Conservation (phyloP, 2,329 filamentous ascomycete genomes). For the Geosmithia putterillii region DNA sequence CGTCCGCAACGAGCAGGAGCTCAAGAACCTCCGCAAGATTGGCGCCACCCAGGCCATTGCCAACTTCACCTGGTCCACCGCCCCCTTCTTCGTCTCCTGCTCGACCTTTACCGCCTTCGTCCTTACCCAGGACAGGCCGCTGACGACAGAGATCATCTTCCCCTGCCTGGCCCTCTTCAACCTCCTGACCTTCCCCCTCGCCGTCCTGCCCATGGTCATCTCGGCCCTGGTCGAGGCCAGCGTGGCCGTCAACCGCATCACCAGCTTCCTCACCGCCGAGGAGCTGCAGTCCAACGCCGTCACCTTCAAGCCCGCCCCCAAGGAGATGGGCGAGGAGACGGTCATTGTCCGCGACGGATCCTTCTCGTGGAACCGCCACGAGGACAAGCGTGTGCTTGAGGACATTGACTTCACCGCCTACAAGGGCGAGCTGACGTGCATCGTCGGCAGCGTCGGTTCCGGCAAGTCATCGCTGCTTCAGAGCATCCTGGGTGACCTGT, state of each 20-base stretch:
- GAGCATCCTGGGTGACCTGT: conserved; percentile 79
- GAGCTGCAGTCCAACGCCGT: conserved; percentile 85
- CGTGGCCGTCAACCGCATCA: conserved; percentile 82
- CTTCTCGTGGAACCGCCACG: conserved; percentile 90
- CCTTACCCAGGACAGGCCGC: conserved; percentile 62
- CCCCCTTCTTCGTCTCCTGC: conserved; percentile 94
- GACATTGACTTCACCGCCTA: conserved; percentile 80
- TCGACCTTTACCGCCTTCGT: conserved; percentile 94
- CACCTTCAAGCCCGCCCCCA: conserved; percentile 51
- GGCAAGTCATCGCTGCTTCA: conserved; percentile 92
- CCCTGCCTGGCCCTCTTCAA: conserved; percentile 79
- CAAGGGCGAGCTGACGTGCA: conserved; percentile 86
- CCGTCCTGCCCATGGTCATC: conserved; percentile 94
- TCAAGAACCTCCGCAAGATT: conserved; percentile 92
- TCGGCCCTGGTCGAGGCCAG: conserved; percentile 89
- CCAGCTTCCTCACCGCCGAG: conserved; percentile 73
- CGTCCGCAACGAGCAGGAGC: conserved; percentile 88
- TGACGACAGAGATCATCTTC: conserved; percentile 93
- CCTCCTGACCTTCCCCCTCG: conserved; percentile 84
- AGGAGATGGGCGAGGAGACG: conserved; percentile 72
- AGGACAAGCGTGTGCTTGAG: conserved; percentile 56
- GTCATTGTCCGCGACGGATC: conserved; percentile 72
- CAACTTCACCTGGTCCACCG: conserved; percentile 97
- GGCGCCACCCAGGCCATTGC: conserved; percentile 87
- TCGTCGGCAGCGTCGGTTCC: conserved; percentile 87